Percentiles rank a stretch among this genome's conserved stretches.
phyloP scores from a whole-genome alignment of 768 basidiomycete genomes.

The Ephemerocybe angulata region DNA sequence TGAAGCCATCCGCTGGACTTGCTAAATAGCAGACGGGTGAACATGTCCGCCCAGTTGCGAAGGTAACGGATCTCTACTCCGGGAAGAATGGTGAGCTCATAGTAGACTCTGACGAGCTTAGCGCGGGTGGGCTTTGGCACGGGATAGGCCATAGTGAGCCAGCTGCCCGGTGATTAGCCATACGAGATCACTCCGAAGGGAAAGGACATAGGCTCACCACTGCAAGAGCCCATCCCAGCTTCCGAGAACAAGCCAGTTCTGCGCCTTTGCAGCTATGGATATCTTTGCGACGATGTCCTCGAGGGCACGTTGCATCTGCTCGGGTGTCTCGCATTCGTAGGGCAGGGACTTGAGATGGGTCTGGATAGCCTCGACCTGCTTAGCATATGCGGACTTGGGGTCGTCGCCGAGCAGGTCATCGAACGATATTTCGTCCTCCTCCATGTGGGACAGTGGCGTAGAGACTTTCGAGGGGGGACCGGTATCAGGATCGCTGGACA shows the following conservation, averaged over 20 bases:
- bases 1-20: conserved; percentile 52
- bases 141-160: conserved; percentile 80
- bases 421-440: conserved; percentile 55
- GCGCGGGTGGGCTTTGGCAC: conserved; percentile 65
- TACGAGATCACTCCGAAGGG: background rate
- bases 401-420: conserved; percentile 34
- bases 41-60: conserved; percentile 76
- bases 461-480: too few relatives aligned
- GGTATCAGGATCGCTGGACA: background rate
- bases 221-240: conserved; percentile 80
- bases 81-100: conserved; percentile 72
- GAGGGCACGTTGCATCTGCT: conserved; percentile 68
- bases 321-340: conserved; percentile 66
- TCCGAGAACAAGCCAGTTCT: conserved; percentile 70
- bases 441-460: conserved; percentile 36
- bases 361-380: conserved; percentile 57
- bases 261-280: conserved; percentile 63
- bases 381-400: conserved; percentile 46
- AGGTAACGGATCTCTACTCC: conserved; percentile 70
- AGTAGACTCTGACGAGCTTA: conserved; percentile 71
- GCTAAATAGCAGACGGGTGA: conserved; percentile 63
- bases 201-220: conserved; percentile 45
- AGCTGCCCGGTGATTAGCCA: conserved; percentile 39
- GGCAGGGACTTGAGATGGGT: conserved; percentile 67
- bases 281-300: conserved; percentile 69